A percentile compares a stretch with the other conserved stretches of the same genome.
Evolutionary conservation across 371 early-diverging fungal species (phyloP).

Genomic region (Phascolomyces articulosus): DNA sequence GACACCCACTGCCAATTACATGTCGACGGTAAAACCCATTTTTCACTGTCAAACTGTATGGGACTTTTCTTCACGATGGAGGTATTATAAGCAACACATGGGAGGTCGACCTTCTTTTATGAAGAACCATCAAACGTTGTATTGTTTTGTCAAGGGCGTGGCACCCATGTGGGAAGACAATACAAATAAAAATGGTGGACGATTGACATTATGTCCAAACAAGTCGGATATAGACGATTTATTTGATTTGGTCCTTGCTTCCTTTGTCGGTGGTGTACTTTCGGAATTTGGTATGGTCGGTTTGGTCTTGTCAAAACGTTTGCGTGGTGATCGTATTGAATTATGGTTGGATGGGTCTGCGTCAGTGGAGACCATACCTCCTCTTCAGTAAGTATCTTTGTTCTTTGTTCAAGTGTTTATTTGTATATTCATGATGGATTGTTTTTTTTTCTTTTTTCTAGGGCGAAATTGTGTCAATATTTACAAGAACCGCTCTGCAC

Average conservation of each 20-base stretch:
- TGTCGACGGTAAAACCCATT: slow-evolving; percentile 46
- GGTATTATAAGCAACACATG: slow-evolving; percentile 38
- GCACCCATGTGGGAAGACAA: slow-evolving; percentile 68
- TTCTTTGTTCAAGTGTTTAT: too few species aligned
- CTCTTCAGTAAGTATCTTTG: slow-evolving; percentile 30
- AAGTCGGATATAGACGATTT: slow-evolving; percentile 42
- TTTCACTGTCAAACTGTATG: slow-evolving; percentile 57
- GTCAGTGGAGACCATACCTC: slow-evolving; percentile 19
- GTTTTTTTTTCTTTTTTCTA: slow-evolving; percentile 15
- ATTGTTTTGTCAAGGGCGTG: slow-evolving; percentile 58
- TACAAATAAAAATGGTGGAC: slow-evolving; percentile 56
- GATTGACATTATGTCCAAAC: slow-evolving; percentile 44
- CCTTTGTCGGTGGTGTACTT: slow-evolving; percentile 57
- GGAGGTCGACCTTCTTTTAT: slow-evolving; percentile 39
- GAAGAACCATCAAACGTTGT: slow-evolving; percentile 52
- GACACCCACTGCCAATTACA: slow-evolving; percentile 34
- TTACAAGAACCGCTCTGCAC: slow-evolving; percentile 27
- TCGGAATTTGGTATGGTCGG: slow-evolving; percentile 33
- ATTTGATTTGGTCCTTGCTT: slow-evolving; percentile 54
- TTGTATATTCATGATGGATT: slow-evolving; percentile 15
- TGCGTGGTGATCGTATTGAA: slow-evolving; percentile 62
- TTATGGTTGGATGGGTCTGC: slow-evolving; percentile 50
- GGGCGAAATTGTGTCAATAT: slow-evolving; percentile 29
- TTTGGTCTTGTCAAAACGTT: slow-evolving; percentile 44
- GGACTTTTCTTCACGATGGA: slow-evolving; percentile 59